Evolutionary conservation across 805 yeast species (phyloP).

Genomic region (Suhomyces emberorum): DNA sequence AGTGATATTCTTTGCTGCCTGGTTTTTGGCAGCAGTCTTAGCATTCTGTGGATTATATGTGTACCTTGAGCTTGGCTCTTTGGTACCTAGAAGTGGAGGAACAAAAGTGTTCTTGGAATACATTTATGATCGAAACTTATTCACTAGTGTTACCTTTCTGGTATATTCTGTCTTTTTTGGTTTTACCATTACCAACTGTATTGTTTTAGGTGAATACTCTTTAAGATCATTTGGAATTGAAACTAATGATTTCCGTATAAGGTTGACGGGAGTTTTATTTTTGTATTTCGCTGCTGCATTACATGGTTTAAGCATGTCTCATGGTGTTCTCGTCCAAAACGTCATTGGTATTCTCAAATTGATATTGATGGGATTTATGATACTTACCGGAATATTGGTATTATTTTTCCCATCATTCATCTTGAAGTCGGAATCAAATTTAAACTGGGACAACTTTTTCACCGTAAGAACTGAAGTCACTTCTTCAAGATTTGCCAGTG

Average conservation of each 20-base stretch:
- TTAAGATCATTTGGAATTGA: conserved; percentile 44
- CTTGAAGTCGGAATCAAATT: conserved; percentile 44
- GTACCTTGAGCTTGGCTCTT: conserved; percentile 66
- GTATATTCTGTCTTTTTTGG: conserved; percentile 53
- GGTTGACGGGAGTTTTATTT: conserved; percentile 31
- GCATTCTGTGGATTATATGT: conserved; percentile 67
- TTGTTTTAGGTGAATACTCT: conserved; percentile 61
- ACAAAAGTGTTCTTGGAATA: conserved; percentile 69
- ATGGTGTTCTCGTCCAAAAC: conserved; percentile 62
- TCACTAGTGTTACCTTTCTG: conserved; percentile 50
- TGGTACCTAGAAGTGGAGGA: conserved; percentile 74
- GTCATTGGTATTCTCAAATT: conserved; percentile 61
- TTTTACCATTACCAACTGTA: conserved; percentile 50
- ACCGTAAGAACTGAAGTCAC: conserved; percentile 32
- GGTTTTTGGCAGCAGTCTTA: conserved; percentile 60
- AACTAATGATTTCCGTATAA: conserved; percentile 33
- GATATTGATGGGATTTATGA: conserved; percentile 49
- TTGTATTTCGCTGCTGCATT: conserved; percentile 32
- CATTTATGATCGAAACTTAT: conserved; percentile 51
- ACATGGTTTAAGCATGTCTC: conserved; percentile 58
- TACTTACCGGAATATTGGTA: conserved; percentile 57
- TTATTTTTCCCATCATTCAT: conserved; percentile 44
- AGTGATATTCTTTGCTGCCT: conserved; percentile 53
- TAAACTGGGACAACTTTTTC: conserved; percentile 31
- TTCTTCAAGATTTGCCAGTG: conserved; percentile 48